Percentiles rank a stretch among this genome's conserved stretches.
phyloP scores from a whole-genome alignment of 1,284 basidiomycete genomes.

The Sanghuangporus sanghuang region DNA sequence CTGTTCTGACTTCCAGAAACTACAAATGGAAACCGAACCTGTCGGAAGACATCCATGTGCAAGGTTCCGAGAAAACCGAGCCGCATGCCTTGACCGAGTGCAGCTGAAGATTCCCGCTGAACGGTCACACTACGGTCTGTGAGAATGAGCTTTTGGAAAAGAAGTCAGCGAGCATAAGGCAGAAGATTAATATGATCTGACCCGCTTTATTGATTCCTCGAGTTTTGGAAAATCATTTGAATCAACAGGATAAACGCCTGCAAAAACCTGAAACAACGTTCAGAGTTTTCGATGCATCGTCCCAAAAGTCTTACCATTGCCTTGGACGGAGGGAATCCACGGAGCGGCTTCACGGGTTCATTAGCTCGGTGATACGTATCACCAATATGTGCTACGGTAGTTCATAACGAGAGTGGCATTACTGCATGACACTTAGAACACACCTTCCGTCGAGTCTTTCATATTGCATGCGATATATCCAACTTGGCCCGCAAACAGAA shows the following conservation, averaged over 20 bases:
- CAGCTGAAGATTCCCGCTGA: conserved; percentile 90
- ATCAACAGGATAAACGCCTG: conserved; percentile 93
- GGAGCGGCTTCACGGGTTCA: conserved; percentile 77
- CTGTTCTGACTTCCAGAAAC: neutral
- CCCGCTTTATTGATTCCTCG: conserved; percentile 92
- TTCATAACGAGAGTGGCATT: neutral
- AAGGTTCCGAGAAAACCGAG: conserved; percentile 94
- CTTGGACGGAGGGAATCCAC: conserved; percentile 90
- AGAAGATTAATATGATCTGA: conserved; percentile 32
- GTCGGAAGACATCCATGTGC: conserved; percentile 96
- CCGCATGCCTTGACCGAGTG: conserved; percentile 92
- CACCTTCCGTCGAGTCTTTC: conserved; percentile 97
- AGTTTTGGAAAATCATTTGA: conserved; percentile 88
- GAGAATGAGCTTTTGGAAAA: conserved; percentile 58
- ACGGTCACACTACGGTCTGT: conserved; percentile 90
- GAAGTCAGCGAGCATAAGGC: conserved; percentile 4
- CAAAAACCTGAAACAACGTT: conserved; percentile 68
- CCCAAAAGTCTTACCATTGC: conserved; percentile 69
- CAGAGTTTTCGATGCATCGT: neutral
- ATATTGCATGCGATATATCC: conserved; percentile 93
- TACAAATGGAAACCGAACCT: conserved; percentile 29
- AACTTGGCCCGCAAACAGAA: conserved; percentile 84
- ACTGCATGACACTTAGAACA: conserved; percentile 2
- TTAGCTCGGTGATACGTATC: conserved; percentile 86
- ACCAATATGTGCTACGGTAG: conserved; percentile 73